A percentile compares a stretch with the other conserved stretches of the same genome.
These are phyloP conservation scores for Ophiognomonia clavigignenti-juglandacearum DNA, from an alignment of 2,329 filamentous ascomycete genomes.

Conservation along the genomic window DNA sequence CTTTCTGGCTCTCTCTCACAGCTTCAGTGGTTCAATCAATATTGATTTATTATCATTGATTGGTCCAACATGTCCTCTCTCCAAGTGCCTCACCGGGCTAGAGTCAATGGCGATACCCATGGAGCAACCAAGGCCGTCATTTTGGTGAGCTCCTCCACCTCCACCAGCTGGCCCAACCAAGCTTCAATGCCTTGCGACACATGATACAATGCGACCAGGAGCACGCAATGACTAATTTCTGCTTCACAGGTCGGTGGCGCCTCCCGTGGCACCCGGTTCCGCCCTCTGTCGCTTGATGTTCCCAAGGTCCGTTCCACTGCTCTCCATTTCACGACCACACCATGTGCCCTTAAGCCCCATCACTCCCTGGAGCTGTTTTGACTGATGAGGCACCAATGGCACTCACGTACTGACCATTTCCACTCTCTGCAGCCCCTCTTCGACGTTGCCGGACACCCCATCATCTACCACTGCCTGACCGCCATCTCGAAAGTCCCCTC, in stretches of 20 bases:
- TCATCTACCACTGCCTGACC: constrained; percentile 95
- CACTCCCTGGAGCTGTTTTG: constrained; percentile 1
- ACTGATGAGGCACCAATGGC: neutral
- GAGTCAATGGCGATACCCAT: constrained; percentile 38
- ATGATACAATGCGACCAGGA: neutral
- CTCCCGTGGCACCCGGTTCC: constrained; percentile 90
- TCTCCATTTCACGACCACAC: neutral
- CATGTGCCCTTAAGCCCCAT: neutral
- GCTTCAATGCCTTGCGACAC: neutral
- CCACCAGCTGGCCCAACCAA: neutral
- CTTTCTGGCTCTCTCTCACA: neutral
- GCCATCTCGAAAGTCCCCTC: constrained; percentile 86
- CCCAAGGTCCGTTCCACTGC: constrained; percentile 66
- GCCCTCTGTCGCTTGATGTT: constrained; percentile 89
- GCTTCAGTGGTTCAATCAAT: neutral
- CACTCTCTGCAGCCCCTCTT: constrained; percentile 71
- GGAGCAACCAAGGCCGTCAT: constrained; percentile 89
- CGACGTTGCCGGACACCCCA: constrained; percentile 95
- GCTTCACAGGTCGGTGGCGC: constrained; percentile 77
- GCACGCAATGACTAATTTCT: constrained; percentile 17
- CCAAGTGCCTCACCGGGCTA: constrained; percentile 49
- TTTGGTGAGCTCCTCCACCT: constrained; percentile 56
- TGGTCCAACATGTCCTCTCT: constrained; percentile 46
- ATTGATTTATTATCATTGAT: neutral
- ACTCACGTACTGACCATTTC: neutral